Evolutionary conservation across 306 rosid species (phyloP), one percentile per base, ranked within the genome.

Genomic region (Inga laurina): DNA sequence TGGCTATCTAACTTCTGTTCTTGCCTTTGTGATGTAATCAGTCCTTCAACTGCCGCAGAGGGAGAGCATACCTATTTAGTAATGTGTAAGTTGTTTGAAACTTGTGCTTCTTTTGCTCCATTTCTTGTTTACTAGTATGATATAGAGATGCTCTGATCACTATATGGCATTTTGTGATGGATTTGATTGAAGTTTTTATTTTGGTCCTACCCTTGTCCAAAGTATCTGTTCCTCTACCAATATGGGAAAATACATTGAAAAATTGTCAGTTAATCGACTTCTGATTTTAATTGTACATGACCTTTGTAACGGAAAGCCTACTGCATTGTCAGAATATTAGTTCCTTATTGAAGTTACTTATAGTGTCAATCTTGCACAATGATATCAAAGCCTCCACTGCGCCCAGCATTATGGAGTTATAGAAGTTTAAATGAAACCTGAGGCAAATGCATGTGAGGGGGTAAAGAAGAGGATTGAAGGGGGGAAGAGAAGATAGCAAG

Each of bases 51-150:
- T 93, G 98, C 84, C 88, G 86, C 59, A 86, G 41, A 81, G 97
- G 97, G 87, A 93, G 89, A 79, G 99, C 99, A 44, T 93, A 84
- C 82, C 92, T 95, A 59, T 88, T 95, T 88, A 88, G 90, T 91
- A 90, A 86, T 70, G 99, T 93, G 98, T 93, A 86, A 95, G 99
- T 85, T 87, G 56, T 79, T 68, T 82, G 76, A 37, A 24, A 76
- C 32, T 18, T 48, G 35, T 76, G 51, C 76, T 15, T 37, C 41
- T 6, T 54, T 8, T 49, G 49, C 75, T 27, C 13, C 43, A 64
- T 39, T 65, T 22, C 10, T 48, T 70, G 48, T 39, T 67, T 77
- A 61, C 10, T 66, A 11, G 67, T 51, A 16, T 34, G 44, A 18
- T 46, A 18, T 30, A 34, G 59, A 45, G 49, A 51, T 56, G 19